These are phyloP conservation scores for Raphanus sativus DNA, from an alignment of 345 rosid genomes.

Conservation along the genomic window DNA sequence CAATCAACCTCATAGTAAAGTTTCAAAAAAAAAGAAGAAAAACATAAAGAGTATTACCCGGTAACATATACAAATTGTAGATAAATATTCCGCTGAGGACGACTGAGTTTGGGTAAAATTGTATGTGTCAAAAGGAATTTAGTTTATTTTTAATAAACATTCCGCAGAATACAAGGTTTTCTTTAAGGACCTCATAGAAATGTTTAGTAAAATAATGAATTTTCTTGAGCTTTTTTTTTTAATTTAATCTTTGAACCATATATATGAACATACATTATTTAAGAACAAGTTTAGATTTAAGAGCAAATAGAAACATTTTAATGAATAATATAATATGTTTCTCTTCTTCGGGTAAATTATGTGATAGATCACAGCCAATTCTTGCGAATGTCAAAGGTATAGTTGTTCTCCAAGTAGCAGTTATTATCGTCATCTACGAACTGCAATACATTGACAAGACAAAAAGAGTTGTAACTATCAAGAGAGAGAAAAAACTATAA, in stretches of 20 bases:
- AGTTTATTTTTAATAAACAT: too few species aligned
- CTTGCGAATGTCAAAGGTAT: constrained; percentile 67
- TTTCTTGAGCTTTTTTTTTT: too few species aligned
- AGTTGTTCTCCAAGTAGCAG: constrained; percentile 79
- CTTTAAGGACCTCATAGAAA: not conserved
- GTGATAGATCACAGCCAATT: constrained; percentile 45
- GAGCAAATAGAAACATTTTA: not conserved
- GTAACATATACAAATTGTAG: not conserved
- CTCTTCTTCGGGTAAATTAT: not conserved
- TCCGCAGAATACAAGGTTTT: not conserved
- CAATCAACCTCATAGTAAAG: too few species aligned
- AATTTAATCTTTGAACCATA: not conserved
- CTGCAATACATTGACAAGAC: constrained; percentile 34
- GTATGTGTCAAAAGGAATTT: not conserved
- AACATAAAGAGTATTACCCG: not conserved
- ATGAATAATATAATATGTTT: not conserved
- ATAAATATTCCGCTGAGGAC: not conserved
- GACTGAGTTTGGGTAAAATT: not conserved
- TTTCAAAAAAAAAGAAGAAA: too few species aligned
- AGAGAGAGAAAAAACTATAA: not conserved
- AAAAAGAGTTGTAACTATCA: not conserved
- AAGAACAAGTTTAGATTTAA: not conserved
- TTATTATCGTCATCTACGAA: constrained; percentile 71
- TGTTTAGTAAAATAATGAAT: not conserved
- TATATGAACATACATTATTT: not conserved